phyloP scores from a whole-genome alignment of 495 filamentous ascomycete genomes.

The Penicillium canariense region DNA sequence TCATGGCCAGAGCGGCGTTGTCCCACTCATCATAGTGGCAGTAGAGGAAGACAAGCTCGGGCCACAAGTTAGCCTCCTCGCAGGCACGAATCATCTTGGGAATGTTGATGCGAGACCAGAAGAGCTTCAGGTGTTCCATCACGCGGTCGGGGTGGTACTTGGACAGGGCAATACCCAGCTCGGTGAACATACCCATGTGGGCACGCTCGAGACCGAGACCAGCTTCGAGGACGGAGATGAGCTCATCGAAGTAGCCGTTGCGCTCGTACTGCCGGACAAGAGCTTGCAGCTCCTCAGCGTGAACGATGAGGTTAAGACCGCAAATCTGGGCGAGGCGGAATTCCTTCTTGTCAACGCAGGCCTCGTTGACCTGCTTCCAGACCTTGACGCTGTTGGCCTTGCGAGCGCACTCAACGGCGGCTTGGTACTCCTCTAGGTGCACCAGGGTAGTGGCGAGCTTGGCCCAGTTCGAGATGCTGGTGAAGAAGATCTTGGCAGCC shows the following conservation, averaged over 20 bases:
- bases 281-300: conserved; percentile 92
- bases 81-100: conserved; percentile 95
- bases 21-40: conserved; percentile 99
- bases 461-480: conserved; percentile 98
- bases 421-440: conserved; percentile 94
- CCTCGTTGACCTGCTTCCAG: conserved; percentile 98
- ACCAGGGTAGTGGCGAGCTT: conserved; percentile 97
- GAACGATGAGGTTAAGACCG: conserved; percentile 96
- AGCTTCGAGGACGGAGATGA: conserved; percentile 91
- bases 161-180: conserved; percentile 89
- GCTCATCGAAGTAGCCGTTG: conserved; percentile 97
- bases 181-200: conserved; percentile 96
- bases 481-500: conserved; percentile 98
- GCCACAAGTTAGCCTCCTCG: conserved; percentile 96
- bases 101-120: conserved; percentile 98
- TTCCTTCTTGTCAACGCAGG: conserved; percentile 97
- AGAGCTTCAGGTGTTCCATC: conserved; percentile 98
- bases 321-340: conserved; percentile 99
- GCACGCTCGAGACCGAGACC: conserved; percentile 91
- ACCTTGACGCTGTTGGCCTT: conserved; percentile 99
- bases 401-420: conserved; percentile 95
- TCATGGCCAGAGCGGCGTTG: conserved; percentile 97
- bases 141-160: conserved; percentile 95
- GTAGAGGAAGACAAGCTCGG: conserved; percentile 97
- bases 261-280: conserved; percentile 95